Evolutionary conservation across 352 stramenopile genomes (phyloP).

Genomic region (Globisporangium viniferum): DNA sequence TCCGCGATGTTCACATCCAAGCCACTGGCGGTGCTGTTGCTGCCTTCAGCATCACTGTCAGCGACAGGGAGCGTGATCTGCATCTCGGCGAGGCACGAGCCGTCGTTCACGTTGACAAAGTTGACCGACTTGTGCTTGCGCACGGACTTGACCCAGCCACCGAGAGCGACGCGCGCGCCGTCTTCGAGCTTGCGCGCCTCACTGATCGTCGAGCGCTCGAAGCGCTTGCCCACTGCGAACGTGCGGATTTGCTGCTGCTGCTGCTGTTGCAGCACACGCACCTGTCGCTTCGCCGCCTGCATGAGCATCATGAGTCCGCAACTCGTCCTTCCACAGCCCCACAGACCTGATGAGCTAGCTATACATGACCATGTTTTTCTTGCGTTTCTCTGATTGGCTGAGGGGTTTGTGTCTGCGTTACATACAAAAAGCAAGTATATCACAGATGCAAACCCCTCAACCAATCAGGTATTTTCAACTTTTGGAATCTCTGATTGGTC

Average conservation of each 20-base stretch:
- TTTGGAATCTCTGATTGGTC: too few species aligned
- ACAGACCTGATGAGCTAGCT: not conserved
- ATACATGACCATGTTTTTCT: too few species aligned
- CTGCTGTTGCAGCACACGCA: not conserved
- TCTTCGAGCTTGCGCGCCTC: slow-evolving; percentile 33
- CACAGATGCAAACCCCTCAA: too few species aligned
- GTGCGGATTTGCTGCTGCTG: not conserved
- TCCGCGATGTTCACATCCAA: slow-evolving; percentile 69
- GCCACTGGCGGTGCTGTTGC: slow-evolving; percentile 25
- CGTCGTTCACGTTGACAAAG: slow-evolving; percentile 97
- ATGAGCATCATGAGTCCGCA: not conserved
- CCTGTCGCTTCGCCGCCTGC: not conserved
- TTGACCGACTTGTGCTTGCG: slow-evolving; percentile 96
- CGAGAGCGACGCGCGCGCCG: slow-evolving; percentile 45
- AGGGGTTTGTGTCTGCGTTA: too few species aligned
- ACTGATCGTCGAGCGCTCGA: slow-evolving; percentile 38
- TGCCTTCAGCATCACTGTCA: slow-evolving; percentile 25
- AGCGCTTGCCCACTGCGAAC: slow-evolving; percentile 5
- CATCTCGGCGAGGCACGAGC: slow-evolving; percentile 89
- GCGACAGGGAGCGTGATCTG: slow-evolving; percentile 87
- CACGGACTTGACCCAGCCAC: slow-evolving; percentile 95
- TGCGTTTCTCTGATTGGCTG: not conserved
- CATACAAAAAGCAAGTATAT: too few species aligned
- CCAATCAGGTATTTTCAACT: too few species aligned
- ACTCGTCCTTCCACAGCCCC: not conserved